A percentile compares a stretch with the other conserved stretches of the same genome.
Evolutionary conservation across 2,329 filamentous ascomycete genomes (phyloP).

Genomic region (Fusarium hainanense): DNA sequence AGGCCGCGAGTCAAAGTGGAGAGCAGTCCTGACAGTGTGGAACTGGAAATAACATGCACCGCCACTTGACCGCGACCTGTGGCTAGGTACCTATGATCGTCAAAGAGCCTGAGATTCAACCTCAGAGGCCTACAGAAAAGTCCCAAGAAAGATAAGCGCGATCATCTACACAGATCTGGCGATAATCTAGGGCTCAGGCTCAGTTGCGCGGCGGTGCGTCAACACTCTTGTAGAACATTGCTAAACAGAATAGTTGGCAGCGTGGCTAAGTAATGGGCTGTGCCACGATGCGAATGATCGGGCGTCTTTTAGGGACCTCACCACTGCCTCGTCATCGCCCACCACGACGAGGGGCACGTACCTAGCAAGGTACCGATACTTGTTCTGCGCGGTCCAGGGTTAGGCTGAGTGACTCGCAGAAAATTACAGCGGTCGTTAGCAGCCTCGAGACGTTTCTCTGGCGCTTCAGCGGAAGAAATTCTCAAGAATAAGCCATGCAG

Average conservation of each 20-base stretch:
- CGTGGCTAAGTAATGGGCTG: constrained; percentile 43
- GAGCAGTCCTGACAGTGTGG: constrained; percentile 11
- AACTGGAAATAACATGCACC: constrained; percentile 21
- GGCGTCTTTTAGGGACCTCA: constrained; percentile 29
- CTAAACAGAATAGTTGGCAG: constrained; percentile 22
- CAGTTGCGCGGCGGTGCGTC: constrained; percentile 35
- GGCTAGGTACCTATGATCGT: background rate
- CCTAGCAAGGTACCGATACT: constrained; percentile 47
- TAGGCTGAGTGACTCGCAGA: constrained; percentile 42
- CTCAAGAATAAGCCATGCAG: background rate
- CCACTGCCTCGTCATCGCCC: constrained; percentile 57
- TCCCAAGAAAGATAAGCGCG: constrained; percentile 21
- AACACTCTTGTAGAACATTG: constrained; percentile 3
- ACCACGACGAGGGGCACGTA: constrained; percentile 43
- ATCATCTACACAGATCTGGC: background rate
- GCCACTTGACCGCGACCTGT: too few species aligned
- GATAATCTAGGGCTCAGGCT: background rate
- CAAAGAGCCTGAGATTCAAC: background rate
- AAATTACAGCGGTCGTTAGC: constrained; percentile 19
- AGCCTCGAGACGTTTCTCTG: constrained; percentile 20
- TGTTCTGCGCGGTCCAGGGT: constrained; percentile 15
- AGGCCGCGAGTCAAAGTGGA: constrained; percentile 42
- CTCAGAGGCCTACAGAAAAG: constrained; percentile 16
- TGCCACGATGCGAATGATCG: constrained; percentile 39
- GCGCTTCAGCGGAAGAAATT: background rate